A percentile compares a stretch with the other conserved stretches of the same genome.
phyloP scores from a whole-genome alignment of 805 yeast genomes.

The Kregervanrija pseudodelftensis region DNA sequence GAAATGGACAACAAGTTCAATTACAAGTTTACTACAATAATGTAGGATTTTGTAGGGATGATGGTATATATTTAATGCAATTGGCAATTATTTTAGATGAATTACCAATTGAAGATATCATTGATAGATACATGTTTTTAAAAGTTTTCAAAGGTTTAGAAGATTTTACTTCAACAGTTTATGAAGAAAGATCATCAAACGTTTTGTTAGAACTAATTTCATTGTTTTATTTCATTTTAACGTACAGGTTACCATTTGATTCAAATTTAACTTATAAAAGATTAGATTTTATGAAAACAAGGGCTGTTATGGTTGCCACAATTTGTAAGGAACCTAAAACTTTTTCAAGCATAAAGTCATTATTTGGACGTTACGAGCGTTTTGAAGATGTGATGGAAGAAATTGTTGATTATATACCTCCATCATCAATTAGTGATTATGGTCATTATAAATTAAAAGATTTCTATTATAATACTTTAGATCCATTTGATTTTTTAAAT shows the following conservation, averaged over 20 bases:
- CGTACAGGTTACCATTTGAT: slow-evolving; percentile 24
- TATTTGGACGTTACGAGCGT: slow-evolving; percentile 27
- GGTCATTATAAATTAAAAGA: slow-evolving; percentile 60
- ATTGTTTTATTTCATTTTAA: slow-evolving; percentile 39
- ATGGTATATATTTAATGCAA: slow-evolving; percentile 42
- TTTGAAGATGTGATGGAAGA: slow-evolving; percentile 50
- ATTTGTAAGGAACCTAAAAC: slow-evolving; percentile 47
- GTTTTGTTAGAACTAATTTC: slow-evolving; percentile 37
- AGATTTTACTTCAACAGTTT: slow-evolving; percentile 30
- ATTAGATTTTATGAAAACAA: slow-evolving; percentile 20
- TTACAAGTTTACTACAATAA: slow-evolving; percentile 17
- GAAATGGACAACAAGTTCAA: slow-evolving; percentile 50
- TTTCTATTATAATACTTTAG: slow-evolving; percentile 38
- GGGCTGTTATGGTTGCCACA: slow-evolving; percentile 39
- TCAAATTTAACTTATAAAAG: slow-evolving; percentile 12
- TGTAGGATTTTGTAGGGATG: slow-evolving; percentile 20
- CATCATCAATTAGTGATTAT: slow-evolving; percentile 57
- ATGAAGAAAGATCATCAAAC: slow-evolving; percentile 41
- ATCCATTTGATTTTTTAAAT: slow-evolving; percentile 47
- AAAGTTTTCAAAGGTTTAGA: slow-evolving; percentile 11
- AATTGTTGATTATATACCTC: slow-evolving; percentile 53
- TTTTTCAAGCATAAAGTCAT: slow-evolving; percentile 39
- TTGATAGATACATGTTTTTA: slow-evolving; percentile 52
- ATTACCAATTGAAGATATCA: slow-evolving; percentile 30
- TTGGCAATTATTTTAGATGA: slow-evolving; percentile 32